Percentiles rank a stretch among this genome's conserved stretches.
phyloP scores from a whole-genome alignment of 495 filamentous ascomycete genomes.

The Lasiosphaeria miniovina region DNA sequence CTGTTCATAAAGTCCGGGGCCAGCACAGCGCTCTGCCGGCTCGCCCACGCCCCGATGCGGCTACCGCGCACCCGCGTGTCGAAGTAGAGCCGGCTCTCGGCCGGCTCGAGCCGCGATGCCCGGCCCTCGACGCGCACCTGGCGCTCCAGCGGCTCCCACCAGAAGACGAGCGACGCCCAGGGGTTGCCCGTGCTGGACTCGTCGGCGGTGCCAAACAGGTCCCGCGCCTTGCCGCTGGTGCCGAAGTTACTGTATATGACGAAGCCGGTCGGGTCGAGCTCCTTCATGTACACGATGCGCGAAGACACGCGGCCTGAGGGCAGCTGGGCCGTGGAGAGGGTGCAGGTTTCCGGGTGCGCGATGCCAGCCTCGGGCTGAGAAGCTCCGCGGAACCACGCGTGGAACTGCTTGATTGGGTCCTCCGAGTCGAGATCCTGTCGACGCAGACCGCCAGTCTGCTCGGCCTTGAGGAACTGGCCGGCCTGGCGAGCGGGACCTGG shows the following conservation, averaged over 20 bases:
- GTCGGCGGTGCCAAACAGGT: constrained; percentile 45
- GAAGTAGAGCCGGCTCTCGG: constrained; percentile 85
- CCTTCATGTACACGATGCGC: constrained; percentile 89
- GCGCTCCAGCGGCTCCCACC: constrained; percentile 71
- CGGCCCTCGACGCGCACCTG: constrained; percentile 83
- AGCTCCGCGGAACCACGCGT: constrained; percentile 77
- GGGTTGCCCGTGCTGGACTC: constrained; percentile 50
- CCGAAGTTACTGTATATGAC: constrained; percentile 92
- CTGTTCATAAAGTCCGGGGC: constrained; percentile 37
- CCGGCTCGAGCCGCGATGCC: constrained; percentile 60
- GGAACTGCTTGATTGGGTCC: constrained; percentile 75
- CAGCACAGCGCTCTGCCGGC: constrained; percentile 75
- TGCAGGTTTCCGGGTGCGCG: constrained; percentile 72
- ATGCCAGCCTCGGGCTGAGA: constrained; percentile 50
- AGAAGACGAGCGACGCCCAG: constrained; percentile 71
- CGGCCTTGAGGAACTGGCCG: constrained; percentile 56
- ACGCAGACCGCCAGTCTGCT: constrained; percentile 44
- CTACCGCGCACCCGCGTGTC: constrained; percentile 75
- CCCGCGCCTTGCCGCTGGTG: constrained; percentile 65
- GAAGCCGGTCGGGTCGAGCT: constrained; percentile 74
- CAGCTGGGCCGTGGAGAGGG: constrained; percentile 78
- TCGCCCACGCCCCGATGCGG: constrained; percentile 91
- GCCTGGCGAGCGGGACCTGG: constrained; percentile 44
- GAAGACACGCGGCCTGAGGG: constrained; percentile 81
- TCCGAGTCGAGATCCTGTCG: constrained; percentile 49